Evolutionary conservation across 805 yeast species (phyloP).

Genomic region (Schwanniomyces yamadae): DNA sequence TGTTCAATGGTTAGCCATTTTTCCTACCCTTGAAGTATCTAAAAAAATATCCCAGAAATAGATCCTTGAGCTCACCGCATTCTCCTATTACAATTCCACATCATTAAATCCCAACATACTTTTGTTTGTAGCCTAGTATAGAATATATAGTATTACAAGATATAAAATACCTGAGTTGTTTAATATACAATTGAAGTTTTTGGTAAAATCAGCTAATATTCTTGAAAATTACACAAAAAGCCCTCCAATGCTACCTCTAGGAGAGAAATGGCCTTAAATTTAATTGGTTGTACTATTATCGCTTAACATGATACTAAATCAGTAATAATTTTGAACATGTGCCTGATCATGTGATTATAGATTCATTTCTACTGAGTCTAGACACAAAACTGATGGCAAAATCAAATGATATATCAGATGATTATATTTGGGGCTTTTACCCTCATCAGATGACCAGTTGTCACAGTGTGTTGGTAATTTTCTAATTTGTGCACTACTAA

Average conservation of each 20-base stretch:
- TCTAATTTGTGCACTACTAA: slow-evolving; percentile 4
- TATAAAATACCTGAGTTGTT: slow-evolving; percentile 1
- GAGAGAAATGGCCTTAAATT: slow-evolving; percentile 3
- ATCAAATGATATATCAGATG: not conserved
- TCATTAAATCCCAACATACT: no score
- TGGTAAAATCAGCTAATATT: slow-evolving; percentile 7
- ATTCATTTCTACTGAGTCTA: not conserved
- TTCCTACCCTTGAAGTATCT: no score
- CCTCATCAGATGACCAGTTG: not conserved
- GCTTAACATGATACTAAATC: not conserved
- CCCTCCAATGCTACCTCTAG: slow-evolving; percentile 1
- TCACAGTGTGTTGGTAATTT: not conserved
- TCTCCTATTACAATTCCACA: no score
- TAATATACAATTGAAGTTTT: slow-evolving; percentile 1
- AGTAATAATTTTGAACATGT: not conserved
- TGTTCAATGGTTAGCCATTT: no score
- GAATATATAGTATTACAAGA: slow-evolving; percentile 4
- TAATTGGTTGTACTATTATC: slow-evolving; percentile 3
- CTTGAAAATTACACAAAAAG: slow-evolving; percentile 5
- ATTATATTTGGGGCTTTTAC: not conserved
- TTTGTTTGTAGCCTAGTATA: not conserved
- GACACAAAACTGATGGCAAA: not conserved
- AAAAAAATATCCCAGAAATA: no score
- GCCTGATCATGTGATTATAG: not conserved
- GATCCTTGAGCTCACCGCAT: no score